Base-by-base conservation (phyloP, 139 green algal genomes). In the Astrephomene gubernaculifera region DNA sequence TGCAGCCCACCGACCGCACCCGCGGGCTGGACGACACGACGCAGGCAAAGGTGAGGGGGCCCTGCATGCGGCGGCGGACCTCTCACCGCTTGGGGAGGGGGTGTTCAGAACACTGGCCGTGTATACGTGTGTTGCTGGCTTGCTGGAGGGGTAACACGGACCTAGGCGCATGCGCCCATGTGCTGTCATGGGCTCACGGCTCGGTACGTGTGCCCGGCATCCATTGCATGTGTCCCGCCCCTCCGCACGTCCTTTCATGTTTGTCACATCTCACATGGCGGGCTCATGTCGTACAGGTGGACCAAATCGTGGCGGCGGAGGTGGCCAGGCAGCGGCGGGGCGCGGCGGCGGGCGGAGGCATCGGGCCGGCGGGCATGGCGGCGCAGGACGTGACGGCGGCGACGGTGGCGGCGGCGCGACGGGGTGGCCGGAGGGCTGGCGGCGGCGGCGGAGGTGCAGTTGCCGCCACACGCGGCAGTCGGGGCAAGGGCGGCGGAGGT, bases 291-390 rank as follows among this genome's bases (percentile, higher is more conserved):
- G n/a, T n/a, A 25, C 79, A 82, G 73, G 31, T 87, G 31, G 71
- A 70, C 29, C 38, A 65, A 67, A 60, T 91, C 2, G 63, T 87
- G 43, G 57, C 33, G 10, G 61, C 38, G 24, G 79, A 89, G 79
- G n/a, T 87, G 60, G n/a, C 63, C 33, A 60, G 79, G 27, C 71
- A 82, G 83, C 82, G 45, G 31, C 36, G 68, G 31, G 87, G 87
- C 35, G 82, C 82, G 14, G 76, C 74, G 49, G 82, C 71, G 2
- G 67, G 61, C 2, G 74, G 10, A 3, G 53, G 45, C 25, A 31
- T 86, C n/a, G 75, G 81, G 36, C n/a, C 61, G 21, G 64, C 38
- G 31, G 86, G 60, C 33, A 75, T 76, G 72, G 72, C 80, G 63
- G 3, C 38, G 68, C 85, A 45, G 17, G 67, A 86, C 52, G 57